Conservation (phyloP, 176 grass and related monocot species). For the Cocos nucifera region DNA sequence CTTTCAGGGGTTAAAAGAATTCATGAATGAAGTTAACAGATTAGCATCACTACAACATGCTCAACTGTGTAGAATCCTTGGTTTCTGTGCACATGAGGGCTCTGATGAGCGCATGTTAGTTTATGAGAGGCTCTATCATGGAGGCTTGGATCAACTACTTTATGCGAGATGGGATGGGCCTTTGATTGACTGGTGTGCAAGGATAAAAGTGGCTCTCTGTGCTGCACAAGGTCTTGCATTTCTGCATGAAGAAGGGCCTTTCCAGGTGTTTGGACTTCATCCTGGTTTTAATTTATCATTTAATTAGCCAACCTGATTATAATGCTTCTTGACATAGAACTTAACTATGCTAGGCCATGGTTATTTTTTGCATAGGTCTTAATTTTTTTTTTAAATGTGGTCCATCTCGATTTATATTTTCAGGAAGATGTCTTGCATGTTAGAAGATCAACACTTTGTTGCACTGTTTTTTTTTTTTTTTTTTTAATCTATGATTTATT, state of each 20-base stretch:
- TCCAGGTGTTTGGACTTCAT: constrained; percentile 47
- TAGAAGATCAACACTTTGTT: too few species aligned
- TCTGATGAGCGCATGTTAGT: constrained; percentile 75
- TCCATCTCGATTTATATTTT: too few species aligned
- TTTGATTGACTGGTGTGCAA: constrained; percentile 77
- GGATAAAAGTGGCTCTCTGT: constrained; percentile 78
- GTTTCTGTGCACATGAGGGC: constrained; percentile 65
- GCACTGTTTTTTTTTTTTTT: too few species aligned
- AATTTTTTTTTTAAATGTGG: too few species aligned
- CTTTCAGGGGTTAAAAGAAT: constrained; percentile 77
- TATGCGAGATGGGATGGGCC: constrained; percentile 68
- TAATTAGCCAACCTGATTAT: too few species aligned
- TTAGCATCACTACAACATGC: constrained; percentile 63
- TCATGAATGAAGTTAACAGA: constrained; percentile 59
- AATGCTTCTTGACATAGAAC: too few species aligned
- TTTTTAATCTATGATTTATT: too few species aligned
- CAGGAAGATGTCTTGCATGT: too few species aligned
- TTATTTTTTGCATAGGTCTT: too few species aligned
- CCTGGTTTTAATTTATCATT: constrained; percentile 1
- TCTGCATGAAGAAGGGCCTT: constrained; percentile 98
- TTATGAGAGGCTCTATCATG: constrained; percentile 81
- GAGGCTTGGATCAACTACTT: constrained; percentile 68
- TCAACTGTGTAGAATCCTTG: constrained; percentile 84
- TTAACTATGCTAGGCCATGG: too few species aligned
- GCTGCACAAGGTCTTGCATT: constrained; percentile 89